A percentile compares a stretch with the other conserved stretches of the same genome.
These are phyloP conservation scores for Dioscorea alata DNA, from an alignment of 106 monocot genomes.

Conservation along the genomic window DNA sequence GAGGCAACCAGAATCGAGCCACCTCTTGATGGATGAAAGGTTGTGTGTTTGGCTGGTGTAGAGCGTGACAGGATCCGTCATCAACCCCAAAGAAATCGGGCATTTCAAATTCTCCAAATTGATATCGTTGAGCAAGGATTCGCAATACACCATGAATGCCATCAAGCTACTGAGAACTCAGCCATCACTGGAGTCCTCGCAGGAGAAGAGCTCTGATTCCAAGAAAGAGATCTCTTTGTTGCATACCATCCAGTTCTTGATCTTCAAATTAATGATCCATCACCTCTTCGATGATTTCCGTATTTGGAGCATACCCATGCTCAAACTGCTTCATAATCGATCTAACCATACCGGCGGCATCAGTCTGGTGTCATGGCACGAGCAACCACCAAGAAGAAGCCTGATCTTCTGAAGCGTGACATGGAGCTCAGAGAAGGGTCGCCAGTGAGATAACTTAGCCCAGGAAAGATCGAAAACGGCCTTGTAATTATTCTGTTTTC, in stretches of 20 bases:
- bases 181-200: conserved; percentile 10
- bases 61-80: conserved; percentile 81
- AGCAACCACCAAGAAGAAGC: conserved; percentile 39
- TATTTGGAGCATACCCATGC: conserved; percentile 26
- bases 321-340: conserved; percentile 34
- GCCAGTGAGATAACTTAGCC: conserved; percentile 31
- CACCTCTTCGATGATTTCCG: conserved; percentile 17
- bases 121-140: conserved; percentile 2
- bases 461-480: conserved; percentile 36
- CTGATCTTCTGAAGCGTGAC: conserved; percentile 60
- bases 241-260: conserved; percentile 72
- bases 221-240: conserved; percentile 55
- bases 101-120: conserved; percentile 50
- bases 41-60: conserved; percentile 89
- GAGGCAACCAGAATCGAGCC: conserved; percentile 52
- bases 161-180: conserved; percentile 42
- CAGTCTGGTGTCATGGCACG: conserved; percentile 41
- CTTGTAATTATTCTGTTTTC: not conserved
- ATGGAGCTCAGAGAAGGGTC: conserved; percentile 49
- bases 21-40: conserved; percentile 56
- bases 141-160: conserved; percentile 56
- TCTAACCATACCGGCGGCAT: conserved; percentile 20
- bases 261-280: conserved; percentile 39
- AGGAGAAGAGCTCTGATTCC: conserved; percentile 43
- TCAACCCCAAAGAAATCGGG: conserved; percentile 81